phyloP scores from a whole-genome alignment of 2,329 filamentous ascomycete species.

The Microdochium nivale region DNA sequence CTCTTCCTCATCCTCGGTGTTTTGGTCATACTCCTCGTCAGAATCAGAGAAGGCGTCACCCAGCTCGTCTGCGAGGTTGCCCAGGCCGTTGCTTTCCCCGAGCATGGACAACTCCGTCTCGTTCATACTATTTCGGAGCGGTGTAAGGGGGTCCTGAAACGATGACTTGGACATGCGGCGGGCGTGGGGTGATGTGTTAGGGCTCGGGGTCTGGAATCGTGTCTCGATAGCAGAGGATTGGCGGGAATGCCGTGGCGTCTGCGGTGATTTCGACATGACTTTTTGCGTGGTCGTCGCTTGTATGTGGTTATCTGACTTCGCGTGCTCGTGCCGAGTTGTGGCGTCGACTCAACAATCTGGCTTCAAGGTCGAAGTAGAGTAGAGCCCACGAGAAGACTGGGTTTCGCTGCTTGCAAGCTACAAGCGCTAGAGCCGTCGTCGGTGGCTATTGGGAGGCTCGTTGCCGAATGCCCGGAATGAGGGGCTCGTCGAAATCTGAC shows the following conservation, averaged over 20 bases:
- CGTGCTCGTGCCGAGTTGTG: not conserved
- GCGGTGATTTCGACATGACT: constrained; percentile 38
- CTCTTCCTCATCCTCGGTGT: constrained; percentile 33
- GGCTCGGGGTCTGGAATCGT: constrained; percentile 25
- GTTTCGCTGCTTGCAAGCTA: too few relatives aligned
- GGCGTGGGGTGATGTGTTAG: constrained; percentile 33
- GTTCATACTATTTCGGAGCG: constrained; percentile 36
- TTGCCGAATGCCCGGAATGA: not conserved
- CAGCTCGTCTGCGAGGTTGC: constrained; percentile 74
- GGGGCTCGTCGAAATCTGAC: not conserved
- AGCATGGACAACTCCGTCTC: constrained; percentile 40
- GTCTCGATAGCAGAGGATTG: constrained; percentile 45
- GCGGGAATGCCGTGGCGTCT: constrained; percentile 51
- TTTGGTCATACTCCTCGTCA: constrained; percentile 50
- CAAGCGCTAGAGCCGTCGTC: not conserved
- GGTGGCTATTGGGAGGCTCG: not conserved
- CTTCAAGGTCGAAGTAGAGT: too few relatives aligned
- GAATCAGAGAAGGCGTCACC: constrained; percentile 64
- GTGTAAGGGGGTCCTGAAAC: constrained; percentile 38
- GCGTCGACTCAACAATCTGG: too few relatives aligned
- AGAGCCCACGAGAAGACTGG: too few relatives aligned
- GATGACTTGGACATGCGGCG: constrained; percentile 44
- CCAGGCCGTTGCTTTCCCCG: constrained; percentile 48
- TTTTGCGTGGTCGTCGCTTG: not conserved
- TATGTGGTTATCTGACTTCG: not conserved